Evolutionary conservation across 441 rosid genomes (phyloP).

Genomic region (Populus tomentosa): DNA sequence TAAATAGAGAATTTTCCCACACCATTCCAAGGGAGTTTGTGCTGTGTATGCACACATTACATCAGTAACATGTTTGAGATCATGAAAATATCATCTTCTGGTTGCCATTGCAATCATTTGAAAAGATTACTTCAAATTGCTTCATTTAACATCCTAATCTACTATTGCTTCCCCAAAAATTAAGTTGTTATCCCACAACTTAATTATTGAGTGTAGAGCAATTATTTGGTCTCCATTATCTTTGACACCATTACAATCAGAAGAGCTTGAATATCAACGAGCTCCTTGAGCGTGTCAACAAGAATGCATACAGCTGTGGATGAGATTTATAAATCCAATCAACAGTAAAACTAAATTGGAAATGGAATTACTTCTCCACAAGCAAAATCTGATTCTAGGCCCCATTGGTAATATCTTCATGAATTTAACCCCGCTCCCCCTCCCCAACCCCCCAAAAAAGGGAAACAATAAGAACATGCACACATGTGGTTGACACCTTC

Average conservation of each 20-base stretch:
- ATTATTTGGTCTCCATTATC: slow-evolving; percentile 5
- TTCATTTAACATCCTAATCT: background rate
- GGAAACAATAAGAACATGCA: background rate
- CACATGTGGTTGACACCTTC: background rate
- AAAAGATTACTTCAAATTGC: background rate
- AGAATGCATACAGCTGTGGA: background rate
- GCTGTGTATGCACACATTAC: background rate
- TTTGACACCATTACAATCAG: background rate
- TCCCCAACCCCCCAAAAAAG: background rate
- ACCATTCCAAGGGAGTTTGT: background rate
- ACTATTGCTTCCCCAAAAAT: background rate
- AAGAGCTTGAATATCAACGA: background rate
- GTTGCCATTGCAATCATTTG: background rate
- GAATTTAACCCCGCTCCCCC: background rate
- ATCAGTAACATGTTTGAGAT: background rate
- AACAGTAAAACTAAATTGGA: background rate
- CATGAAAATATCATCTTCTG: background rate
- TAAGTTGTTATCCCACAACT: background rate
- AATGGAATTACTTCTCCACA: background rate
- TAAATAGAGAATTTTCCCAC: background rate
- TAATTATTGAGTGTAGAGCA: background rate
- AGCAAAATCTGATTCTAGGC: slow-evolving; percentile 6
- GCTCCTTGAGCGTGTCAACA: background rate
- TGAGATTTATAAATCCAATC: background rate
- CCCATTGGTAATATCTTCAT: background rate